Base-by-base conservation (phyloP, 495 filamentous ascomycete species). In the Zalerion maritima region DNA sequence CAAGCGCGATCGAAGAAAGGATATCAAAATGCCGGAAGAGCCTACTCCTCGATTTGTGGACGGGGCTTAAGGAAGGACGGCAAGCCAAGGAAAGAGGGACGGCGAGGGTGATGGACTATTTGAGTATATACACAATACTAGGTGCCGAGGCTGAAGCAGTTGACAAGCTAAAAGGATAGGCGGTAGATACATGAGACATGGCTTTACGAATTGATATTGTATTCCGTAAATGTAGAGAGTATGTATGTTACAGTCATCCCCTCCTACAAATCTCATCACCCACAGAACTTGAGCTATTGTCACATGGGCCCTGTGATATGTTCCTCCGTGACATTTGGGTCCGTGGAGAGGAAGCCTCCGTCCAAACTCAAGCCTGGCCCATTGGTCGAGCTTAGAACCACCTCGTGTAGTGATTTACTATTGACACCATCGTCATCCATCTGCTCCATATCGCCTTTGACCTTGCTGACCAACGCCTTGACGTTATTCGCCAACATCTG, bases 361-460 rank as follows among this genome's bases (percentile, higher is more conserved):
- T 71, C 89, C 45, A 97, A 54, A 44, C 71, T 77, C 63, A 97
- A 80, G 3, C 85, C 89, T 3, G 86, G 81, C 14, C 75, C 77
- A 46, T 81, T 55, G 17, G 85, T 92, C 1, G 85, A 82, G 58
- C 81, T 84, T 41, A 97, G 58, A n/a, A 93, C 86, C 44, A 97
- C 82, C 60, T 97, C 91, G 42, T 83, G 71, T 26, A 97, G 58
- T 25, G 80, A 68, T 67, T 97, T 97, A n/a, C n/a, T n/a, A n/a
- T n/a, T n/a, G 31, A 58, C 64, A 21, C 78, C 64, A 37, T 62
- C 64, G 42, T 91, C 78, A 28, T 73, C 78, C 29, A 93, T 35
- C 6, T 50, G 46, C 17, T 52, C 55, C 21, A 87, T 71, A 45
- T 93, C 81, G 48, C 69, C 71, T 70, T 83, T 92, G 29, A 97